These are phyloP conservation scores for Caloboletus firmus DNA, from an alignment of 1,284 basidiomycete genomes.

Conservation along the genomic window DNA sequence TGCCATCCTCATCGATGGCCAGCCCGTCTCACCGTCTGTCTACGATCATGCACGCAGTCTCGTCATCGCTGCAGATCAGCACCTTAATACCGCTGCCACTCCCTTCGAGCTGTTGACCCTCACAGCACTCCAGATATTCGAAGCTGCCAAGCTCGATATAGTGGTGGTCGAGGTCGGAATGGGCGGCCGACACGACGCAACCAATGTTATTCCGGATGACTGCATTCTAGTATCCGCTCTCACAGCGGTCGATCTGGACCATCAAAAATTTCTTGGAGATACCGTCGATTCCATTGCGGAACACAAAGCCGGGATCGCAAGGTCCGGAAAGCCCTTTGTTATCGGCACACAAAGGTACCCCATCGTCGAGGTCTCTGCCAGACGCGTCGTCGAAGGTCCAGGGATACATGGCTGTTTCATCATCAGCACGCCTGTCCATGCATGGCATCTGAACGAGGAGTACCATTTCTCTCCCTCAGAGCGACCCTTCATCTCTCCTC, in stretches of 20 bases:
- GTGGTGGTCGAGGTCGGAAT: constrained; percentile 93
- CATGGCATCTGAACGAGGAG: constrained; percentile 28
- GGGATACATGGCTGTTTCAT: constrained; percentile 46
- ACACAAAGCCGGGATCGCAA: constrained; percentile 86
- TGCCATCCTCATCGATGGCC: constrained; percentile 69
- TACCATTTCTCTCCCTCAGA: constrained; percentile 37
- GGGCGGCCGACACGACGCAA: constrained; percentile 92
- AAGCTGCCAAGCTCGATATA: constrained; percentile 68
- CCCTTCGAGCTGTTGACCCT: constrained; percentile 86
- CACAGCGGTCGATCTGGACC: constrained; percentile 88
- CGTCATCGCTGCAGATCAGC: constrained; percentile 54
- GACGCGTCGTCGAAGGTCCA: constrained; percentile 37
- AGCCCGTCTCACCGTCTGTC: constrained; percentile 48
- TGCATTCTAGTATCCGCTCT: constrained; percentile 78
- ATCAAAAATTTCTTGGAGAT: constrained; percentile 85
- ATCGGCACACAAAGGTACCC: constrained; percentile 67
- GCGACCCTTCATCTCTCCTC: constrained; percentile 39
- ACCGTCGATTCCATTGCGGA: constrained; percentile 74
- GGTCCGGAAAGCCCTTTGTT: constrained; percentile 69
- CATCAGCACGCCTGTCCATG: constrained; percentile 29
- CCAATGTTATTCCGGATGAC: constrained; percentile 79
- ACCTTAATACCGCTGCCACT: constrained; percentile 53
- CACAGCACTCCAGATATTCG: constrained; percentile 74
- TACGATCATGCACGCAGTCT: constrained; percentile 54
- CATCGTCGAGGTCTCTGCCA: constrained; percentile 49